These are phyloP conservation scores for Penicillium corylophilum DNA, from an alignment of 2,329 filamentous ascomycete genomes.

Conservation along the genomic window DNA sequence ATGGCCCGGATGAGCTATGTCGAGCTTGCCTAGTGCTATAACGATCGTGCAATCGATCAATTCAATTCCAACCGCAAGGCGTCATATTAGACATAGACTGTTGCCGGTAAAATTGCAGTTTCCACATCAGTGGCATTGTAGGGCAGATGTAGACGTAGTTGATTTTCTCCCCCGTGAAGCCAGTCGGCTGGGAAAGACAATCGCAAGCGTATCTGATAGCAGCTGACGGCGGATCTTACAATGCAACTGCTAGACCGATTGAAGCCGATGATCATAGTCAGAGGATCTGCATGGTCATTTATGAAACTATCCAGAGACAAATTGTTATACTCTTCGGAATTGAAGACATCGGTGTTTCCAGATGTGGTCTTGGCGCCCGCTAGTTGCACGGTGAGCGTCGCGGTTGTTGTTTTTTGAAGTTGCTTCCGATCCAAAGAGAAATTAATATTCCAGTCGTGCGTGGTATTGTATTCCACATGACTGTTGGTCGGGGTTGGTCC, in stretches of 20 bases:
- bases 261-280: conserved; percentile 41
- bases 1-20: neutral
- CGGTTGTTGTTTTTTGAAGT: conserved; percentile 45
- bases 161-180: conserved; percentile 55
- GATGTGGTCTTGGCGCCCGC: conserved; percentile 62
- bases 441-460: conserved; percentile 60
- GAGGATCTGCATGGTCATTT: conserved; percentile 41
- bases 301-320: conserved; percentile 53
- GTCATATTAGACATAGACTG: conserved; percentile 66
- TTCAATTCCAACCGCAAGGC: conserved; percentile 59
- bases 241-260: conserved; percentile 61
- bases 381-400: conserved; percentile 63
- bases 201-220: conserved; percentile 62
- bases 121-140: conserved; percentile 60
- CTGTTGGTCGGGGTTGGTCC: conserved; percentile 44
- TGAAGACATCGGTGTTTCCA: conserved; percentile 61
- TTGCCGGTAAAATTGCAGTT: conserved; percentile 55
- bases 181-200: conserved; percentile 55
- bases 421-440: conserved; percentile 51
- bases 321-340: conserved; percentile 55
- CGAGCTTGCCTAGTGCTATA: neutral
- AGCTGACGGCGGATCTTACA: conserved; percentile 59
- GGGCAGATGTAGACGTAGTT: conserved; percentile 58
- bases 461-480: conserved; percentile 41
- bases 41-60: neutral